Percentiles rank a stretch among this genome's conserved stretches.
These are phyloP conservation scores for Cladochytrium tenue DNA, from an alignment of 371 early-diverging fungal species.

Conservation along the genomic window DNA sequence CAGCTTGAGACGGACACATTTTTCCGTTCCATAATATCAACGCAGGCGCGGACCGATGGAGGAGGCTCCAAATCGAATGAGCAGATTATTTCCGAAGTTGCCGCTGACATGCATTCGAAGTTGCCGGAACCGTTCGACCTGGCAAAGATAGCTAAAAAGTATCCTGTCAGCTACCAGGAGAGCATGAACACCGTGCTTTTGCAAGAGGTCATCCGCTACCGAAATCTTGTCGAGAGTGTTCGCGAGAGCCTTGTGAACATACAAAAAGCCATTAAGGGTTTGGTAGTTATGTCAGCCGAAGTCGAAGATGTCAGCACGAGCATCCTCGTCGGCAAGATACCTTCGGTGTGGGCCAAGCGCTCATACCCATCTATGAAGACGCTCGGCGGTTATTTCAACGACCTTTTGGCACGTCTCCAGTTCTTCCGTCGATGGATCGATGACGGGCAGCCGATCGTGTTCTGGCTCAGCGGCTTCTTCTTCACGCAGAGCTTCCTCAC, in stretches of 20 bases:
- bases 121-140: constrained; percentile 49
- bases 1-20: constrained; percentile 54
- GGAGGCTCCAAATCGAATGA: constrained; percentile 48
- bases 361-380: constrained; percentile 59
- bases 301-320: constrained; percentile 54
- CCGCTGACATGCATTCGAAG: constrained; percentile 47
- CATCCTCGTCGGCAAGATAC: constrained; percentile 50
- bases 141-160: constrained; percentile 35
- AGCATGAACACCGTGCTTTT: constrained; percentile 61
- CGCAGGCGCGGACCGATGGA: constrained; percentile 45
- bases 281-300: constrained; percentile 58
- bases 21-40: constrained; percentile 46
- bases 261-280: constrained; percentile 59
- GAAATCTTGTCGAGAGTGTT: constrained; percentile 47
- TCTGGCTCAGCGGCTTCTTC: constrained; percentile 60
- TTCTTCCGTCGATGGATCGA: constrained; percentile 55
- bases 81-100: constrained; percentile 47
- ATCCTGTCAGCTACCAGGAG: constrained; percentile 51
- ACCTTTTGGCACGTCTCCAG: constrained; percentile 42
- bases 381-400: constrained; percentile 48
- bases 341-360: constrained; percentile 50
- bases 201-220: constrained; percentile 55
- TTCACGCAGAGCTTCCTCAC: constrained; percentile 56
- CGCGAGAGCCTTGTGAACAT: constrained; percentile 49
- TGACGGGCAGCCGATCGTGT: constrained; percentile 55